A percentile compares a stretch with the other conserved stretches of the same genome.
phyloP scores from a whole-genome alignment of 306 rosid species.

The Fragaria nilgerrensis region DNA sequence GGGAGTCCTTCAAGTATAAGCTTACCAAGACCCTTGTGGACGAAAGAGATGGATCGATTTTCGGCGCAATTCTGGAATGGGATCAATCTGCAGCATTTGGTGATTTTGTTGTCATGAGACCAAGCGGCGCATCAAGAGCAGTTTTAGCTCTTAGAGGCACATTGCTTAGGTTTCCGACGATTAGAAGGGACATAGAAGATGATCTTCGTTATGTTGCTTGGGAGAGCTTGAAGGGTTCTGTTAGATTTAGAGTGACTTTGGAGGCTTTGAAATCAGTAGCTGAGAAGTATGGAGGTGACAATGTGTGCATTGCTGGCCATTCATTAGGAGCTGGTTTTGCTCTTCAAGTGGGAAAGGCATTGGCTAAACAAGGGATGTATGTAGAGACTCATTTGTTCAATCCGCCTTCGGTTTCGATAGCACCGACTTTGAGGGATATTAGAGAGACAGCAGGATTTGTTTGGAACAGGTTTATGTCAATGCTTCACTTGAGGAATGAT shows the following conservation, averaged over 20 bases:
- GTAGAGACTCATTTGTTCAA: conserved; percentile 86
- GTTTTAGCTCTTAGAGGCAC: conserved; percentile 87
- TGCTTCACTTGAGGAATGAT: conserved; percentile 48
- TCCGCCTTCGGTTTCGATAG: conserved; percentile 88
- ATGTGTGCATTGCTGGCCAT: conserved; percentile 89
- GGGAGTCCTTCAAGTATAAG: conserved; percentile 89
- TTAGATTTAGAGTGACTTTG: conserved; percentile 58
- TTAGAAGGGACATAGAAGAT: conserved; percentile 74
- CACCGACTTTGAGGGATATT: conserved; percentile 58
- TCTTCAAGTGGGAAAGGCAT: conserved; percentile 76
- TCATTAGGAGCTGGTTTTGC: conserved; percentile 94
- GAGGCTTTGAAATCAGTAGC: conserved; percentile 61
- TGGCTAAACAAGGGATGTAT: conserved; percentile 77
- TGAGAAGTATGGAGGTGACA: conserved; percentile 58
- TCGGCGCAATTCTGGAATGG: conserved; percentile 90
- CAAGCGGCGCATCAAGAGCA: conserved; percentile 87
- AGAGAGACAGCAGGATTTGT: conserved; percentile 63
- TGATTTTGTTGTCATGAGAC: conserved; percentile 57
- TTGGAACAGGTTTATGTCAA: conserved; percentile 67
- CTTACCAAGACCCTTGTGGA: conserved; percentile 59
- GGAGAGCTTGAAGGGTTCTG: conserved; percentile 92
- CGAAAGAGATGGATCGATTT: conserved; percentile 85
- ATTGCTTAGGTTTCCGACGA: conserved; percentile 70
- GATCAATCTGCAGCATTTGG: conserved; percentile 72
- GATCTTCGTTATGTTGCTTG: conserved; percentile 87